Conservation (phyloP, 1,139 yeast genomes). For the Schizosaccharomyces versatilis region DNA sequence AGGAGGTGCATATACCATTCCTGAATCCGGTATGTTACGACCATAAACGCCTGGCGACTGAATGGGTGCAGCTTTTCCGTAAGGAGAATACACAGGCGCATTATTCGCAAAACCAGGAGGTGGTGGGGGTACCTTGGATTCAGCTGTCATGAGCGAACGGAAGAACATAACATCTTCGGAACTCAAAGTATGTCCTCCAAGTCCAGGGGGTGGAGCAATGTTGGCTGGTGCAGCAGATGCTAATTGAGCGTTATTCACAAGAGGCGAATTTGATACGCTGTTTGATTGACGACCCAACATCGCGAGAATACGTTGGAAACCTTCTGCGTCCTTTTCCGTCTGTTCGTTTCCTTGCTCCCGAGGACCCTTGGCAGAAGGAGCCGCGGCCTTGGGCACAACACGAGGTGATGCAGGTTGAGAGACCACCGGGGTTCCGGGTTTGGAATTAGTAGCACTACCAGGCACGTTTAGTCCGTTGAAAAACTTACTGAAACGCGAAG, state of each 20-base stretch:
- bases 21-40: not conserved
- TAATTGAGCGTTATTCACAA: not conserved
- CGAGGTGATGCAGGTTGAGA: not conserved
- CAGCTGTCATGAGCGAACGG: not conserved
- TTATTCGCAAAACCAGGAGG: not conserved
- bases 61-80: too few relatives aligned
- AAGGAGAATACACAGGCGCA: not conserved
- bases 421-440: not conserved
- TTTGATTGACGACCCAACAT: conserved; percentile 1
- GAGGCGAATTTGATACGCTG: not conserved
- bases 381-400: not conserved
- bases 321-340: not conserved
- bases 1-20: not conserved
- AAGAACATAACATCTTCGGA: not conserved
- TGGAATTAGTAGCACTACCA: not conserved
- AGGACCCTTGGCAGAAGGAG: not conserved
- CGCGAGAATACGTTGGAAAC: conserved; percentile 1
- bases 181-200: not conserved
- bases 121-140: not conserved
- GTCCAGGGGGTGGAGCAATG: conserved; percentile 1
- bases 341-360: not conserved
- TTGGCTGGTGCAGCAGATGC: not conserved
- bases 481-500: not conserved
- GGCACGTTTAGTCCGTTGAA: not conserved
- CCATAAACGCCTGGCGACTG: too few relatives aligned